phyloP scores from a whole-genome alignment of 2,329 filamentous ascomycete genomes.

The Metarhizium sp. region DNA sequence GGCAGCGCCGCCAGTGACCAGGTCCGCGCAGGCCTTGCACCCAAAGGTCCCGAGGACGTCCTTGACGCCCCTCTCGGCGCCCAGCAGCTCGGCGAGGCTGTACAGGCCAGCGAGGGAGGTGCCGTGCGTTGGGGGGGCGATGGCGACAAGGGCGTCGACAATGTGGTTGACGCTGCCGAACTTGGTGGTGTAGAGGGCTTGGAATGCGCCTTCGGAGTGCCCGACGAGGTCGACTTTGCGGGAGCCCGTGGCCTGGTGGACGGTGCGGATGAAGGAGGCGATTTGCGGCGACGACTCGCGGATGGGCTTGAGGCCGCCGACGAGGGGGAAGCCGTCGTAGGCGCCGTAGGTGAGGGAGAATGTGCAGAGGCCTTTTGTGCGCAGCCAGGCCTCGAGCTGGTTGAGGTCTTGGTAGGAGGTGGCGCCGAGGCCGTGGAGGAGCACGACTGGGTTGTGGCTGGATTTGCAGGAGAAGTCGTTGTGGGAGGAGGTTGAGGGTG shows the following conservation, averaged over 20 bases:
- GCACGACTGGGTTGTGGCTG: constrained; percentile 12
- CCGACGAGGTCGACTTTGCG: constrained; percentile 13
- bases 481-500: not conserved
- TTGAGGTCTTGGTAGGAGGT: constrained; percentile 11
- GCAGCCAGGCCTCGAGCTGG: constrained; percentile 10
- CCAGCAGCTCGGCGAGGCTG: constrained; percentile 5
- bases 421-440: constrained; percentile 13
- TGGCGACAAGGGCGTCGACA: constrained; percentile 12
- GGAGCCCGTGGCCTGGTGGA: constrained; percentile 10
- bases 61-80: not conserved
- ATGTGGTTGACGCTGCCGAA: constrained; percentile 7
- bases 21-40: constrained; percentile 9
- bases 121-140: constrained; percentile 14
- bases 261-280: constrained; percentile 10
- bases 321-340: constrained; percentile 8
- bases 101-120: constrained; percentile 11
- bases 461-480: constrained; percentile 12
- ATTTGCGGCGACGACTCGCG: constrained; percentile 11
- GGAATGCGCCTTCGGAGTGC: constrained; percentile 14
- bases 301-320: constrained; percentile 12
- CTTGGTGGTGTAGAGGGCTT: constrained; percentile 13
- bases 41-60: constrained; percentile 4
- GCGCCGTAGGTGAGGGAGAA: constrained; percentile 13
- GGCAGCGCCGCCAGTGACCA: constrained; percentile 4
- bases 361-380: constrained; percentile 10